Percentiles rank a stretch among this genome's conserved stretches.
These are phyloP conservation scores for Neofusicoccum kwambonambiense DNA, from an alignment of 2,329 filamentous ascomycete genomes.

Conservation along the genomic window DNA sequence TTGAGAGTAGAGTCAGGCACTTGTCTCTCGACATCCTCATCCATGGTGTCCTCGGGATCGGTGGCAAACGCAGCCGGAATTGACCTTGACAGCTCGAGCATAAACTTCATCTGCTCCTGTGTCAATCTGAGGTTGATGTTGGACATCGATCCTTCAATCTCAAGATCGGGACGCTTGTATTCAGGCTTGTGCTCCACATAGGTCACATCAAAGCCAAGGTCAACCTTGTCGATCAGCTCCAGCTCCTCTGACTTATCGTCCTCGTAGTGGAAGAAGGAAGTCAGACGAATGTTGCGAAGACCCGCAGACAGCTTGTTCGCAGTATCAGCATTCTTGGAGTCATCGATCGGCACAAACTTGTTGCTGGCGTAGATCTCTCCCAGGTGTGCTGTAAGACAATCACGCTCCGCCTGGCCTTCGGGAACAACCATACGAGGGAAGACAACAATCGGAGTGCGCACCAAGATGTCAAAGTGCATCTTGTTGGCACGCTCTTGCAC, in stretches of 20 bases:
- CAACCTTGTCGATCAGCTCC: slow-evolving; percentile 95
- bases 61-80: slow-evolving; percentile 84
- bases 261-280: slow-evolving; percentile 82
- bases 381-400: slow-evolving; percentile 86
- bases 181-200: slow-evolving; percentile 83
- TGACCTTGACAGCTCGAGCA: slow-evolving; percentile 82
- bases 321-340: slow-evolving; percentile 68
- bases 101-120: slow-evolving; percentile 85
- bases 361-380: slow-evolving; percentile 98
- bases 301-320: slow-evolving; percentile 90
- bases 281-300: slow-evolving; percentile 87
- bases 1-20: slow-evolving; percentile 59
- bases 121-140: slow-evolving; percentile 88
- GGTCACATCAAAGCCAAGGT: slow-evolving; percentile 87
- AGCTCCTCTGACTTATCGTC: slow-evolving; percentile 75
- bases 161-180: slow-evolving; percentile 79
- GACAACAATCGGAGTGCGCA: slow-evolving; percentile 94
- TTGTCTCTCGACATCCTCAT: slow-evolving; percentile 72
- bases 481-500: slow-evolving; percentile 86
- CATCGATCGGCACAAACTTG: slow-evolving; percentile 80
- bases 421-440: slow-evolving; percentile 79
- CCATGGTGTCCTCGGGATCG: slow-evolving; percentile 64
- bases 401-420: slow-evolving; percentile 64
- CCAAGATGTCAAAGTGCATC: slow-evolving; percentile 88
- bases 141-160: slow-evolving; percentile 89